A percentile compares a stretch with the other conserved stretches of the same genome.
Conservation (phyloP, 768 basidiomycete genomes). For the Antrodiella citrinella region DNA sequence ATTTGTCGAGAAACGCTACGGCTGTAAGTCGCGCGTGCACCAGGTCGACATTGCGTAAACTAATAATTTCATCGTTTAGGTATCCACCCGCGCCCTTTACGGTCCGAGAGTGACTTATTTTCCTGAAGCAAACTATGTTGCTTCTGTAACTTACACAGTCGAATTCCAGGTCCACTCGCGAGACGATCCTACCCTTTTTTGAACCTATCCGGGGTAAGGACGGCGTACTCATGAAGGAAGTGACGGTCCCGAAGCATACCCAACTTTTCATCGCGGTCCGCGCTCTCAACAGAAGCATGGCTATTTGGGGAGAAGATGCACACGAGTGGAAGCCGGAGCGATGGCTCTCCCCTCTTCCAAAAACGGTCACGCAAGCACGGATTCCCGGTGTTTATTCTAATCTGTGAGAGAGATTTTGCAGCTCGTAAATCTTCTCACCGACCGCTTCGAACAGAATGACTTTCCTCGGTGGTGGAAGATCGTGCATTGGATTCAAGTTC, state of each 20-base stretch:
- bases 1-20: conserved; percentile 8
- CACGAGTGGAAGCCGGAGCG: conserved; percentile 33
- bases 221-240: not conserved
- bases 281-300: conserved; percentile 31
- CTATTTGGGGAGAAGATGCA: conserved; percentile 37
- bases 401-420: conserved; percentile 2
- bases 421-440: not conserved
- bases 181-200: not conserved
- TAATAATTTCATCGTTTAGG: not conserved
- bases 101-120: conserved; percentile 11
- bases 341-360: conserved; percentile 23
- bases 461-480: conserved; percentile 34
- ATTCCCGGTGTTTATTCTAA: conserved; percentile 3
- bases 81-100: conserved; percentile 41
- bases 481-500: conserved; percentile 49
- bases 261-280: conserved; percentile 23
- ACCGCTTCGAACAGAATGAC: conserved; percentile 20
- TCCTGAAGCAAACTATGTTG: too few species aligned
- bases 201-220: not conserved
- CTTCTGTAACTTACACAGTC: too few species aligned
- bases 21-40: not conserved
- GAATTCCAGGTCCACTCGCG: not conserved
- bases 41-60: not conserved
- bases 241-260: not conserved
- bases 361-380: not conserved